Base-by-base conservation (phyloP, 2,329 filamentous ascomycete species). In the Xylaria hypoxylon region DNA sequence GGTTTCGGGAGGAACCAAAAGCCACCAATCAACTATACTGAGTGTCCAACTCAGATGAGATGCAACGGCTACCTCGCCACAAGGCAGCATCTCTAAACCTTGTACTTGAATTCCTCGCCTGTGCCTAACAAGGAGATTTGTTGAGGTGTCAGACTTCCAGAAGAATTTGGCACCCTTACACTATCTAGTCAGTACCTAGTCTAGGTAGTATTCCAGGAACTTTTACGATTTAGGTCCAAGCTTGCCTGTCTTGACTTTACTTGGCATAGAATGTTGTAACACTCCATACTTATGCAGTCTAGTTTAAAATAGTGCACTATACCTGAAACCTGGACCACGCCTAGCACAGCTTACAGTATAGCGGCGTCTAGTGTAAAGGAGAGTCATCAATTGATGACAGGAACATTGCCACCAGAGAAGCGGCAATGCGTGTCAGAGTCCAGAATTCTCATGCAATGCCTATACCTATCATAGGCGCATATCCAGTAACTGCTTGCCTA, bases 151-250 rank as follows among this genome's bases (percentile, higher is more conserved):
- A 38, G 22, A 28, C 38, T n/a, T 58, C 48, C n/a, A 47, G 48
- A 53, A 51, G 31, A 31, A 40, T 31, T 44, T 44, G 11, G 17
- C 38, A n/a, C 38, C 55, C 33, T 48, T 59, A 31, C 11, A 15
- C 35, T 38, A 38, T n/a, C n/a, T n/a, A n/a, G n/a, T n/a, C n/a
- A n/a, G n/a, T 4, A 15, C 35, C 28, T 5, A 31, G 28, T n/a
- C n/a, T n/a, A n/a, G n/a, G n/a, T n/a, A n/a, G n/a, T n/a, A 45
- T 52, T 51, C 13, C 38, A 64, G 24, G 40, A 51, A 63, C 60
- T 51, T 42, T 45, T 51, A 44, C 26, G 28, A 44, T 19, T 19
- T 17, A 28, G 22, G 48, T 19, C 47, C 33, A 19, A 42, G 11
- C 40, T 35, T n/a, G n/a, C n/a, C 28, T 13, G 28, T 33, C 42